Base-by-base conservation (phyloP, 2,329 filamentous ascomycete species). In the Torrubiella hemipterigena region DNA sequence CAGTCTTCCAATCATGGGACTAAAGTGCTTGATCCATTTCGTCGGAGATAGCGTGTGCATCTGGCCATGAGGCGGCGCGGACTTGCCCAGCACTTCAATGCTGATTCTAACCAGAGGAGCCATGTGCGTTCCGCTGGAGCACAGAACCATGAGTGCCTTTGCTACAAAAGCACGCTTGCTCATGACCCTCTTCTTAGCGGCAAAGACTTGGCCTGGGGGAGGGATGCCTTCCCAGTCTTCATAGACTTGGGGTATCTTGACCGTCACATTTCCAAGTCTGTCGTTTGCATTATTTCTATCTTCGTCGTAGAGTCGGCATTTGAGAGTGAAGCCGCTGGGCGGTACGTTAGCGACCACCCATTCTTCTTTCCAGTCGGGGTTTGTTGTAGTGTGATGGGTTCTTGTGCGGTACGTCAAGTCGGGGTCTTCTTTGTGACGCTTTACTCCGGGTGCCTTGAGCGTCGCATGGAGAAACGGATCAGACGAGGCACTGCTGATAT, bases 281-380 rank as follows among this genome's bases (percentile, higher is more conserved):
- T 96, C 89, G 49, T 96, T 81, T 41, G 81, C 74, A 50, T 95
- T 83, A 2, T 78, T 73, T 20, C 77, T 75, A 55, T 96, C 89
- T 52, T 96, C 89, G 47, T 96, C 89, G 55, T 87, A 93, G 13
- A 96, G 58, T 32, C 83, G 72, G 38, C 83, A 85, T 51, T 94
- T 94, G 43, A 96, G 67, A 34, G 67, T 70, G 58, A 94, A 93
- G 4, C 87, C 87, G 0, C 70, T 73, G 0, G 77, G 63, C 0
- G 89, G 87, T 3, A 95, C 69, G 43, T 94, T 93, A 38, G 83
- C 84, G 16, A 96, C 79, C 15, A 85, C 67, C 89, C 89, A 96
- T 37, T 84, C 71, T 22, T 78, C 73, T 29, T 93, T 69, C 89
- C 89, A 96, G 29, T 62, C 65, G 0, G 89, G 87, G 44, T 87